These are phyloP conservation scores for Rhexocercosporidium sp. DNA, from an alignment of 2,329 filamentous ascomycete species.

Conservation along the genomic window DNA sequence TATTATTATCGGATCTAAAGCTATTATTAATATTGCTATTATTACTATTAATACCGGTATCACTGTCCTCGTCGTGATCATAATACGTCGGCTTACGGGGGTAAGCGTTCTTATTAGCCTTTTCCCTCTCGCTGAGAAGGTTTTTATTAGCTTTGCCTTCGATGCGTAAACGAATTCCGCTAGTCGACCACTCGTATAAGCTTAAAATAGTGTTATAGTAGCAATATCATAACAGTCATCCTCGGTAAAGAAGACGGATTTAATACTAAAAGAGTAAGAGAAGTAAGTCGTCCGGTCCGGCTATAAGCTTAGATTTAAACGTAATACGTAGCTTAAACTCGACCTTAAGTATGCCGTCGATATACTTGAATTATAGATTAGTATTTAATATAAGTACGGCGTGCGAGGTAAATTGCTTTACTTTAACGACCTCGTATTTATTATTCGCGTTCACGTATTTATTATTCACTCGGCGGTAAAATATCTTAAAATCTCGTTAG, in stretches of 20 bases:
- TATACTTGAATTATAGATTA: conserved; percentile 25
- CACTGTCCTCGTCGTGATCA: conserved; percentile 11
- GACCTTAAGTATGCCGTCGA: conserved; percentile 27
- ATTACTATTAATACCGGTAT: conserved; percentile 5
- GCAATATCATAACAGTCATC: conserved; percentile 34
- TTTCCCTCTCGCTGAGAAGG: conserved; percentile 31
- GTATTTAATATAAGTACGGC: conserved; percentile 17
- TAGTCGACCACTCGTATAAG: conserved; percentile 33
- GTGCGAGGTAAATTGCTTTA: conserved; percentile 9
- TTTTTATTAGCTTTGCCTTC: conserved; percentile 34
- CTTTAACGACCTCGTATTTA: conserved; percentile 26
- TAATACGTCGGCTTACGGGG: neutral
- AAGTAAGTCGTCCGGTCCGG: conserved; percentile 32
- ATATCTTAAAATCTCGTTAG: neutral
- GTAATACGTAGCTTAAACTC: conserved; percentile 26
- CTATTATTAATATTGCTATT: conserved; percentile 17
- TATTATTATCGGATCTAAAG: conserved; percentile 10
- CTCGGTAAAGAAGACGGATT: conserved; percentile 34
- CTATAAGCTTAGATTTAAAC: conserved; percentile 31
- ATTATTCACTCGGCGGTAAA: conserved; percentile 18
- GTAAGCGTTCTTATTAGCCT: conserved; percentile 16
- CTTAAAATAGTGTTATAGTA: conserved; percentile 37
- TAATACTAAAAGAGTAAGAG: conserved; percentile 33
- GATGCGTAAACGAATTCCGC: conserved; percentile 37
- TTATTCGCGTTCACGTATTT: conserved; percentile 22